phyloP scores from a whole-genome alignment of 257 asterid genomes.

The Primulina tabacum region DNA sequence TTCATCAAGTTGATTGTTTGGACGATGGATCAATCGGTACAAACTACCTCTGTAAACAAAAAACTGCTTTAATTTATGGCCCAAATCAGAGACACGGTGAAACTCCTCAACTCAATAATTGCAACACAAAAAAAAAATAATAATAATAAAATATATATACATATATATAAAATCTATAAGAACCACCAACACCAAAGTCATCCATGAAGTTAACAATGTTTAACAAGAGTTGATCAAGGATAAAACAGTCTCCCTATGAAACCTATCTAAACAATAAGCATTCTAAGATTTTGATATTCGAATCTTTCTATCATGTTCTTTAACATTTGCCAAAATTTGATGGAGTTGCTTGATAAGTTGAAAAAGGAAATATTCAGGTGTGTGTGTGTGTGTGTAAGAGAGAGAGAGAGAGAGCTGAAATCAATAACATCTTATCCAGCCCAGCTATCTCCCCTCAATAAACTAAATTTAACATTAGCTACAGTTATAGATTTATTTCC shows the following conservation, averaged over 20 bases:
- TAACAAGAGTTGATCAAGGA: neutral
- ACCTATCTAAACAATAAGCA: neutral
- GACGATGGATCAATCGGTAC: conserved; percentile 89
- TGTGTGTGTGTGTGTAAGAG: no score
- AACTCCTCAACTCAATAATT: conserved; percentile 4
- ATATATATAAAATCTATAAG: neutral
- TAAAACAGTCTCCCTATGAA: neutral
- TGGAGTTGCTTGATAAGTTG: neutral
- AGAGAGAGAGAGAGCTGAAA: neutral
- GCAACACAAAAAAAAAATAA: conserved; percentile 2
- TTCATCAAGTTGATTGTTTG: conserved; percentile 86
- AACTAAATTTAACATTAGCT: conserved; percentile 8
- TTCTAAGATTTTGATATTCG: neutral
- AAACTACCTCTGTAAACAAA: conserved; percentile 79
- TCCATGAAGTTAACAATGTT: neutral
- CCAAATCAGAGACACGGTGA: conserved; percentile 5
- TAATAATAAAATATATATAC: neutral
- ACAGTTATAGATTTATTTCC: neutral
- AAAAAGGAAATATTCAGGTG: neutral
- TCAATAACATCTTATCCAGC: neutral
- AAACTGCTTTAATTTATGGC: conserved; percentile 27
- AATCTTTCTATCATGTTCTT: neutral
- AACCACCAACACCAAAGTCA: conserved; percentile 1
- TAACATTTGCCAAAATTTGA: neutral
- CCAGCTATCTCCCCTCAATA: conserved; percentile 17